Evolutionary conservation across 2,329 filamentous ascomycete species (phyloP), one percentile per base, ranked within the genome.

Genomic region (Trichoderma gracile): DNA sequence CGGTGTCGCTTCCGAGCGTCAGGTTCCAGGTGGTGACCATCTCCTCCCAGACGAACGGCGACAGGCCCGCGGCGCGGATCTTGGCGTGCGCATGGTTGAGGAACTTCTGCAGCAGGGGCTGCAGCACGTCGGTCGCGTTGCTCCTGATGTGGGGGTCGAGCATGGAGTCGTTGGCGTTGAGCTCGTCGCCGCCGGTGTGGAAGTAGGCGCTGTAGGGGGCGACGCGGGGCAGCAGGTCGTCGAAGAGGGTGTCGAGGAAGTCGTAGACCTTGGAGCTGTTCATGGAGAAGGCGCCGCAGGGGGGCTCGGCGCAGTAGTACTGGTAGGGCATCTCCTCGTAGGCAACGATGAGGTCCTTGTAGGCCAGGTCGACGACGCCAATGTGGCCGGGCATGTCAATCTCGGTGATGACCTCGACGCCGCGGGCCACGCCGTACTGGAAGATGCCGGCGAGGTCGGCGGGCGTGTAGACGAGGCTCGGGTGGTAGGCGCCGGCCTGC

Each of bases 101-200:
- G 73, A 96, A 92, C 65, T 83, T 85, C 73, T 96, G 91, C 74
- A 97, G 83, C n/a, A 95, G 82, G 2, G 92, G 91, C 72, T 85
- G 83, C 47, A 96, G 79, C 17, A 94, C 83, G 1, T 79, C 76
- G 0, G 81, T 79, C 59, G 86, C 79, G 73, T 89, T 92, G 43
- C 87, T 89, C 6, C 81, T 76, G 46, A 96, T 86, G 1, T 86
- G 89, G 5, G 88, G 85, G 73, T 96, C 92, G 15, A 94, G 82
- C 49, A 80, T 80, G 72, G 80, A 82, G 21, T 79, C 74, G 70
- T 93, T 89, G 67, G 81, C 81, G 75, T 96, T 94, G 66, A 96
- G 86, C 79, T 96, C 93, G 72, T 96, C 93, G 61, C 93, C 93
- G 54, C 93, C 93, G 1, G 90, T 90, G 78, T 96, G 92, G 80